These are phyloP conservation scores for Paraphaeosphaeria minitans DNA, from an alignment of 2,329 filamentous ascomycete species.

Conservation along the genomic window DNA sequence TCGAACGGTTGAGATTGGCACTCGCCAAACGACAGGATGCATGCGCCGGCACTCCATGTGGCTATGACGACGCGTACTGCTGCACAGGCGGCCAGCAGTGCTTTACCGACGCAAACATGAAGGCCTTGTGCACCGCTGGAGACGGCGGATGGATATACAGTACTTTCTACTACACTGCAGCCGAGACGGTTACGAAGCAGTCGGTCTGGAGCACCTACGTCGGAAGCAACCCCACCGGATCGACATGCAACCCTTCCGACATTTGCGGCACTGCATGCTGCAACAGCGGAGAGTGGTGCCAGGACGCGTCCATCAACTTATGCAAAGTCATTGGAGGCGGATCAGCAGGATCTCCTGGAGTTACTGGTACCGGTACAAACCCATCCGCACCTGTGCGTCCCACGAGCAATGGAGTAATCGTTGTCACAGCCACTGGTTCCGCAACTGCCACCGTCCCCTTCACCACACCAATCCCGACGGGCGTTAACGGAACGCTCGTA, in stretches of 20 bases:
- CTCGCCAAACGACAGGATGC: constrained; percentile 25
- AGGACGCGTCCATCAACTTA: constrained; percentile 53
- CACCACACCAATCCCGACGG: constrained; percentile 59
- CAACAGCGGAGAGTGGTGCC: constrained; percentile 70
- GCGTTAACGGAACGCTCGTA: constrained; percentile 50
- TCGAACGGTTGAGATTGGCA: background rate
- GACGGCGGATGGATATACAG: constrained; percentile 58
- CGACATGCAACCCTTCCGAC: constrained; percentile 17
- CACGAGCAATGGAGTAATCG: constrained; percentile 61
- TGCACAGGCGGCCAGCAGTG: constrained; percentile 39
- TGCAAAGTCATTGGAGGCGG: constrained; percentile 62
- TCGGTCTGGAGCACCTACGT: constrained; percentile 56
- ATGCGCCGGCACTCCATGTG: constrained; percentile 32
- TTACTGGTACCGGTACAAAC: constrained; percentile 34
- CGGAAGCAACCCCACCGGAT: constrained; percentile 11
- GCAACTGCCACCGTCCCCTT: constrained; percentile 57
- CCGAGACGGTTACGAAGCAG: constrained; percentile 59
- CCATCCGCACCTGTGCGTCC: constrained; percentile 59
- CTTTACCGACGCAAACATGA: constrained; percentile 39
- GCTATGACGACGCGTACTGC: constrained; percentile 44
- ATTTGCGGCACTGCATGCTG: constrained; percentile 68
- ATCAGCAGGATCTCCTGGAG: constrained; percentile 51
- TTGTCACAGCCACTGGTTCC: constrained; percentile 51
- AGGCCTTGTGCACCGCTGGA: constrained; percentile 24
- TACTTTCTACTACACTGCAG: constrained; percentile 63